These are phyloP conservation scores for Podosphaera fusca DNA, from an alignment of 2,329 filamentous ascomycete species.

Conservation along the genomic window DNA sequence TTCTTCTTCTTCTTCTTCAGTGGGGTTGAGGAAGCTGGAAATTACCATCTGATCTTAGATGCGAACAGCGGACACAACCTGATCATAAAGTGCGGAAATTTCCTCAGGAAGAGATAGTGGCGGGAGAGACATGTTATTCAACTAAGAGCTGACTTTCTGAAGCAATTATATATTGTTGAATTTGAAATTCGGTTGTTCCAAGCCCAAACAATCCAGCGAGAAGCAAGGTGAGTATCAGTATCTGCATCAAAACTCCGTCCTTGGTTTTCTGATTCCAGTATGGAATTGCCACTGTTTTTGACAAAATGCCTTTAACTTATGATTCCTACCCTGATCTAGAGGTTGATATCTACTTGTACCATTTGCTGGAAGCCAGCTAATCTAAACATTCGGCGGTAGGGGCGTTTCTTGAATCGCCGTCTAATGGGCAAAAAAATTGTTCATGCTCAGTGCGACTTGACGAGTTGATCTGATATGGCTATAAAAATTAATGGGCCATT, in stretches of 20 bases:
- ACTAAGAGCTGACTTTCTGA: background rate
- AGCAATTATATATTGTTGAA: background rate
- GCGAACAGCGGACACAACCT: no score
- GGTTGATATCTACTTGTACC: background rate
- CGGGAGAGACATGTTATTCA: background rate
- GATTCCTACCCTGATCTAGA: background rate
- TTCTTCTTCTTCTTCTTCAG: background rate
- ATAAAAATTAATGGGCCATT: background rate
- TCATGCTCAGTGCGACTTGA: background rate
- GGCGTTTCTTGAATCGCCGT: background rate
- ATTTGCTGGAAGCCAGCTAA: constrained; percentile 1
- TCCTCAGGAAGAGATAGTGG: background rate
- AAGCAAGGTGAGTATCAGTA: background rate
- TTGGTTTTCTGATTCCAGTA: background rate
- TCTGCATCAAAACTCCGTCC: background rate
- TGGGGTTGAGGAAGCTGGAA: background rate
- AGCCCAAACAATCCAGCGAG: background rate
- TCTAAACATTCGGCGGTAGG: background rate
- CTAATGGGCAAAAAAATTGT: constrained; percentile 1
- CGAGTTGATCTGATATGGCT: background rate
- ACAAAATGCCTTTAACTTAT: background rate
- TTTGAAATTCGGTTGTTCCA: background rate
- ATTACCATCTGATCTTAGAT: background rate
- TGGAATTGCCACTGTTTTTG: background rate
- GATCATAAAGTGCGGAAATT: no score